phyloP scores from a whole-genome alignment of 2,329 filamentous ascomycete species.

The Claviceps sp. region DNA sequence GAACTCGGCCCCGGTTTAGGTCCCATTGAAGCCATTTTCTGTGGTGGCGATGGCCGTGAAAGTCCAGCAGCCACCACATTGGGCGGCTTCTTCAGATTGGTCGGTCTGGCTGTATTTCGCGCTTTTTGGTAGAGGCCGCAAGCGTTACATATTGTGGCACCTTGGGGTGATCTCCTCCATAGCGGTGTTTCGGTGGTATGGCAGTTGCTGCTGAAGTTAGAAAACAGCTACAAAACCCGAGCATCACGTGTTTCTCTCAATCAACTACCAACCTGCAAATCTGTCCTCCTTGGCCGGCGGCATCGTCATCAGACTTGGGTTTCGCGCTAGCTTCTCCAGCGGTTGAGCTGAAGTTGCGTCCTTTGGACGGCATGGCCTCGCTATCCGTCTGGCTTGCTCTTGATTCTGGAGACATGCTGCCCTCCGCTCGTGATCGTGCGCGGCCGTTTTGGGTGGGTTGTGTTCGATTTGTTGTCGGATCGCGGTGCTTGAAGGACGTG shows the following conservation, averaged over 20 bases:
- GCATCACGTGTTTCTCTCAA: not conserved
- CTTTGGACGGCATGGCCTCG: conserved; percentile 12
- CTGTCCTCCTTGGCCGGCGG: conserved; percentile 40
- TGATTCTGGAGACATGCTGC: conserved; percentile 14
- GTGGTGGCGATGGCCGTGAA: conserved; percentile 27
- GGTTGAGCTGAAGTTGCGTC: conserved; percentile 16
- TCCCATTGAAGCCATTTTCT: conserved; percentile 23
- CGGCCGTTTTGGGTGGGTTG: conserved; percentile 12
- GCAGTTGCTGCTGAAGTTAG: conserved; percentile 57
- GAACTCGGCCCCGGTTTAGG: conserved; percentile 28
- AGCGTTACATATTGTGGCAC: conserved; percentile 93
- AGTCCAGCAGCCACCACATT: conserved; percentile 30
- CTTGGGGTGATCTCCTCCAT: conserved; percentile 86
- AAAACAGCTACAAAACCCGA: not conserved
- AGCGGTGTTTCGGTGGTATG: conserved; percentile 85
- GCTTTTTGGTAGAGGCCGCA: conserved; percentile 93
- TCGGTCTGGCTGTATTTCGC: conserved; percentile 79
- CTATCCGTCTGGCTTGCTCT: conserved; percentile 14
- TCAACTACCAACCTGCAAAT: conserved; percentile 50
- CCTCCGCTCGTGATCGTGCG: conserved; percentile 10
- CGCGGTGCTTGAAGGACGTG: conserved; percentile 19
- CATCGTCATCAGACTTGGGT: conserved; percentile 4
- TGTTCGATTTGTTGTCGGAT: conserved; percentile 12
- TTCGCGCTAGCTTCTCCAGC: conserved; percentile 8
- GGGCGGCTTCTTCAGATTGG: conserved; percentile 71